These are phyloP conservation scores for Forsythia viridissima DNA, from an alignment of 257 asterid species.

Conservation along the genomic window DNA sequence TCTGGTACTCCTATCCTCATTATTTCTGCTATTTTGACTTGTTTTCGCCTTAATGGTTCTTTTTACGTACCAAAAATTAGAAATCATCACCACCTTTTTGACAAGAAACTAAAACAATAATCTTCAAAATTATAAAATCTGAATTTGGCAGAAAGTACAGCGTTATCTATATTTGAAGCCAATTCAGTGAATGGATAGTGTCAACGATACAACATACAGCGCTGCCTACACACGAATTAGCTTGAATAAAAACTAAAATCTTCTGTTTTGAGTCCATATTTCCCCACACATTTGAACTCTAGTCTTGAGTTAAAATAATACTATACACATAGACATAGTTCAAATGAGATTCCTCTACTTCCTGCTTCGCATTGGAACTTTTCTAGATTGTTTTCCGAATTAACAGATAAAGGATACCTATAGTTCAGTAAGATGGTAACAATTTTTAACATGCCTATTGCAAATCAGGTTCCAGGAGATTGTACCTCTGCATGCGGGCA, in stretches of 20 bases:
- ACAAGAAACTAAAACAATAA: neutral
- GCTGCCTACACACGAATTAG: too few species aligned
- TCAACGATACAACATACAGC: neutral
- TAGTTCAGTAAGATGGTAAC: neutral
- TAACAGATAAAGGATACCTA: too few species aligned
- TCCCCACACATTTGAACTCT: neutral
- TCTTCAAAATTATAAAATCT: neutral
- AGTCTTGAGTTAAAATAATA: neutral
- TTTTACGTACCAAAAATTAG: neutral
- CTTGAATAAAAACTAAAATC: neutral
- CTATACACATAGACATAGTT: neutral
- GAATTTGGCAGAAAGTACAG: neutral
- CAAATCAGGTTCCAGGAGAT: slow-evolving; percentile 52
- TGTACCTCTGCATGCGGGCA: slow-evolving; percentile 54
- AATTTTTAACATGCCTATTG: neutral
- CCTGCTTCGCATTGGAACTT: neutral
- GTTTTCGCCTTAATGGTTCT: neutral
- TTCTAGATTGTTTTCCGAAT: too few species aligned
- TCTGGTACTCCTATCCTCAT: neutral
- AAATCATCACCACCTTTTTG: neutral
- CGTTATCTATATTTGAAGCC: neutral
- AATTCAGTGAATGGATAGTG: neutral
- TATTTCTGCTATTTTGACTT: neutral
- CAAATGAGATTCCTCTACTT: neutral
- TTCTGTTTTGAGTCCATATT: neutral